A percentile compares a stretch with the other conserved stretches of the same genome.
phyloP scores from a whole-genome alignment of 345 rosid species.

The Abelmoschus esculentus region DNA sequence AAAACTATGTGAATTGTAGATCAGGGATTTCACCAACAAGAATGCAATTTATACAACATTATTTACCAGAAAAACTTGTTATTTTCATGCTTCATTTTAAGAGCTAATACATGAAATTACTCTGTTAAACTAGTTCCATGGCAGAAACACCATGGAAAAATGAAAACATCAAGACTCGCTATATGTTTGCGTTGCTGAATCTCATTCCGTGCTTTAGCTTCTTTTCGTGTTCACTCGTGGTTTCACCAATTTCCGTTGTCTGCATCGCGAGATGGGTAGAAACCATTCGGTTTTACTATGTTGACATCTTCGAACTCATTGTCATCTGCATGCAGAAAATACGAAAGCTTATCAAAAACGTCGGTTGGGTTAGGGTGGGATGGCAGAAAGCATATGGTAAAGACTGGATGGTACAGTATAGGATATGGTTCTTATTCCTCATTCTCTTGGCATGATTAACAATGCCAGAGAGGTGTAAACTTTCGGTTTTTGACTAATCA shows the following conservation, averaged over 20 bases:
- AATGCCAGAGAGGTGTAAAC: background rate
- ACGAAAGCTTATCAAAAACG: background rate
- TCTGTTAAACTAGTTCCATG: background rate
- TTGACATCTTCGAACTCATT: slow-evolving; percentile 65
- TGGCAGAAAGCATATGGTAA: background rate
- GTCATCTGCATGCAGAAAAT: slow-evolving; percentile 39
- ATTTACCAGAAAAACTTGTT: background rate
- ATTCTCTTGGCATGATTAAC: background rate
- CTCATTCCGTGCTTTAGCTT: background rate
- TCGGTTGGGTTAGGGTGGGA: background rate
- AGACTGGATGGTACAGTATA: background rate
- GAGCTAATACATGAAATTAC: background rate
- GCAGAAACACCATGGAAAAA: background rate
- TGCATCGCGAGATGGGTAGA: slow-evolving; percentile 56
- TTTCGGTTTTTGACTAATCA: background rate
- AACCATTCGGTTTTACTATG: slow-evolving; percentile 48
- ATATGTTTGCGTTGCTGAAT: background rate
- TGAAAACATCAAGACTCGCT: background rate
- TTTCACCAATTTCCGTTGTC: slow-evolving; percentile 46
- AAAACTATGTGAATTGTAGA: background rate
- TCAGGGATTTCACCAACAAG: background rate
- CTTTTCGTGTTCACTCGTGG: background rate
- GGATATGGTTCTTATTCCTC: background rate
- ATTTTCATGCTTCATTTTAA: background rate
- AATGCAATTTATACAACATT: background rate